Conservation (phyloP, 2,329 filamentous ascomycete genomes). For the Penicillium rolfsii region DNA sequence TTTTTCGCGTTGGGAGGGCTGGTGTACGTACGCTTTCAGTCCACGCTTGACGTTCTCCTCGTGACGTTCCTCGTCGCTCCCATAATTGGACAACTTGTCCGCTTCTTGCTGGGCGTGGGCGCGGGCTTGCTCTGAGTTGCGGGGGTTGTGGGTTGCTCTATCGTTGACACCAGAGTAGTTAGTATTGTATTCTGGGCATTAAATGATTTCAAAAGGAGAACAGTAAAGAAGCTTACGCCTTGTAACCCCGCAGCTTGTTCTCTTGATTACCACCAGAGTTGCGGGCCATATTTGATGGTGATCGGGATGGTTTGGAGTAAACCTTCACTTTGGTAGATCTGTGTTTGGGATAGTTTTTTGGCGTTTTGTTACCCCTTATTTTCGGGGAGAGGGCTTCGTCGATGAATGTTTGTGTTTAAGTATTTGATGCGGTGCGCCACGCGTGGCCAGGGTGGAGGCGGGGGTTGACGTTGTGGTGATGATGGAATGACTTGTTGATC, state of each 20-base stretch:
- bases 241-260: conserved; percentile 28
- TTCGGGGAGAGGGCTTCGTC: neutral
- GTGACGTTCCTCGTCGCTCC: conserved; percentile 20
- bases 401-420: neutral
- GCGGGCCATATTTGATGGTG: conserved; percentile 10
- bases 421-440: conserved; percentile 9
- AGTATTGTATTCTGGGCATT: neutral
- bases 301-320: neutral
- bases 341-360: neutral
- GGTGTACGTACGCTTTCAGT: conserved; percentile 29
- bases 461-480: conserved; percentile 11
- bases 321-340: neutral
- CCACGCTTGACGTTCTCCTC: conserved; percentile 28
- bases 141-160: conserved; percentile 27
- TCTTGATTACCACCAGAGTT: conserved; percentile 4
- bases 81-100: conserved; percentile 7
- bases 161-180: neutral
- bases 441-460: conserved; percentile 10
- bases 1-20: neutral
- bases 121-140: conserved; percentile 23
- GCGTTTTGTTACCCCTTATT: neutral
- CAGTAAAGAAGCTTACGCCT: conserved; percentile 20
- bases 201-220: no score
- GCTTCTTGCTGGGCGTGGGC: conserved; percentile 26
- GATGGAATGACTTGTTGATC: conserved; percentile 7